Evolutionary conservation across 108 stramenopile genomes (phyloP), one percentile per base, ranked within the genome.

Genomic region (Pseudonitzschia pungens): DNA sequence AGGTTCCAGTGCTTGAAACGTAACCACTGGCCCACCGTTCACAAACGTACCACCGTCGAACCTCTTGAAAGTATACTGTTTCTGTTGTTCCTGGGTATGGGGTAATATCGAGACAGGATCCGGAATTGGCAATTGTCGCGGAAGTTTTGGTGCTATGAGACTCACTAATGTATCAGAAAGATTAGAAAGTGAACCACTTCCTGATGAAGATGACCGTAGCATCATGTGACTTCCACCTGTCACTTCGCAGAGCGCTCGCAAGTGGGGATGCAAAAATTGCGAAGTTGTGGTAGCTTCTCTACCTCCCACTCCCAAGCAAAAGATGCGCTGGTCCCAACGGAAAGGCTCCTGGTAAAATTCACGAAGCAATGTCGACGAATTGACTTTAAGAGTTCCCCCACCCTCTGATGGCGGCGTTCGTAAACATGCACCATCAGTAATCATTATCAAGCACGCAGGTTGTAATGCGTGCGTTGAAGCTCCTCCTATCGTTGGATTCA

Each of bases 311-410:
- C 87, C 88, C 44, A 93, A 56, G 50, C 85, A 83, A 72, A 90
- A 90, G 9, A 93, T 84, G 50, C 92, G 72, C 77, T 93, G 92
- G 70, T 93, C 92, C 92, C 92, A 93, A 62, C 92, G 79, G 77
- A 93, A 93, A 3, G 92, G 92, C 59, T 90, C 89, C 45, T 71
- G 71, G 44, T 93, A 90, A 74, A 90, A 90, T 54, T 90, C 89
- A 60, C 88, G 84, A 7, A 90, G 60, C 76, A 85, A 76, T 26
- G 83, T 83, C 27, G 87, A 89, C 64, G 83, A 85, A 60, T 87
- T 86, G 14, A 92, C 71, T 60, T 88, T 81, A n/a, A 90, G 73
- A 14, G 78, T 55, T 22, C 92, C 89, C 48, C 89, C 92, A 51
- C 92, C 89, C 52, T 86, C 77, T 24, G 70, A 71, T 21, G 88